A percentile compares a stretch with the other conserved stretches of the same genome.
phyloP scores from a whole-genome alignment of 768 basidiomycete genomes.

The Tephrocybe sp. region DNA sequence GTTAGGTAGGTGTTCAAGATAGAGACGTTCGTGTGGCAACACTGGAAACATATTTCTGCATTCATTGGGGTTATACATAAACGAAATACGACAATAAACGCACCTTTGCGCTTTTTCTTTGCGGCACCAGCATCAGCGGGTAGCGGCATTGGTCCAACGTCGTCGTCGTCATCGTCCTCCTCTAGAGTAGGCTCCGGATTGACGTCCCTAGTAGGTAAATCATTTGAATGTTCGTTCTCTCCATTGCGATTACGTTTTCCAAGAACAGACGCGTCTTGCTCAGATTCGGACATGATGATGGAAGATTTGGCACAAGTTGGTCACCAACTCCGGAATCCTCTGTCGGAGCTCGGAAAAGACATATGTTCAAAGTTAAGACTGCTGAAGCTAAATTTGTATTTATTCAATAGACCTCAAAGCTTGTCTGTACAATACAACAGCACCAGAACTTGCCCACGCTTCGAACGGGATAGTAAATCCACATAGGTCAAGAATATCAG shows the following conservation, averaged over 20 bases:
- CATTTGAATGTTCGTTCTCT: slow-evolving; percentile 20
- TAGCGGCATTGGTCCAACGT: slow-evolving; percentile 89
- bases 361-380: too few relatives aligned
- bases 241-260: slow-evolving; percentile 60
- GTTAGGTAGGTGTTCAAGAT: slow-evolving; percentile 87
- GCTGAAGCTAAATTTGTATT: too few relatives aligned
- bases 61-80: slow-evolving; percentile 29
- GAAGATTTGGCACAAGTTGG: not conserved
- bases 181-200: slow-evolving; percentile 27
- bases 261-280: slow-evolving; percentile 51
- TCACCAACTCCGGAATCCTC: not conserved
- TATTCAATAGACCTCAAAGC: too few relatives aligned
- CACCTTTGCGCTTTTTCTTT: slow-evolving; percentile 88
- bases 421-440: too few relatives aligned
- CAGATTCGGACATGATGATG: slow-evolving; percentile 43
- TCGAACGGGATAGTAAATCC: not conserved
- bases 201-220: not conserved
- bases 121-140: slow-evolving; percentile 43
- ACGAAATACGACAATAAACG: slow-evolving; percentile 19
- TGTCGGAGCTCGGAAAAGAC: slow-evolving; percentile 16
- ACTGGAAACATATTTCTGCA: slow-evolving; percentile 49
- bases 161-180: slow-evolving; percentile 67
- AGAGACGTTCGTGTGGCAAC: slow-evolving; percentile 89
- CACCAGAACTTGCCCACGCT: too few relatives aligned
- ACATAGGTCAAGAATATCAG: not conserved